Percentiles rank a stretch among this genome's conserved stretches.
phyloP scores from a whole-genome alignment of 805 yeast genomes.

The Nematodospora valgi region DNA sequence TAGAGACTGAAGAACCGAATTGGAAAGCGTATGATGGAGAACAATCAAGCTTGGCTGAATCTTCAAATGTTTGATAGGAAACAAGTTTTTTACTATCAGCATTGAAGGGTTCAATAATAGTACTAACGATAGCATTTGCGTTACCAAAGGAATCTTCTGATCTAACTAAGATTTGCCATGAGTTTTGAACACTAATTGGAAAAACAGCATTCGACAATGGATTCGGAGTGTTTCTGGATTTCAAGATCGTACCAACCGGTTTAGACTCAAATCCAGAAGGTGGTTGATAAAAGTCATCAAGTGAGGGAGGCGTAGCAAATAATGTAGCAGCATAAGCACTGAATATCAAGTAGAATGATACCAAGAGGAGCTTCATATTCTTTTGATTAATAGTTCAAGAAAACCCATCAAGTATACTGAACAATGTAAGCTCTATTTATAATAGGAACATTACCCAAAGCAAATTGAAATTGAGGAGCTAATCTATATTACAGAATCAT shows the following conservation, averaged over 20 bases:
- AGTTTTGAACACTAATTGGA: constrained; percentile 17
- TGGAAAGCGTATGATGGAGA: constrained; percentile 22
- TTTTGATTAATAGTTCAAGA: no score
- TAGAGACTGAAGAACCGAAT: constrained; percentile 12
- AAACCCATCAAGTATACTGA: no score
- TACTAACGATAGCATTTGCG: constrained; percentile 22
- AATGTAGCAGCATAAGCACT: not conserved
- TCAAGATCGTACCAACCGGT: constrained; percentile 21
- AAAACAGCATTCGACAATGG: constrained; percentile 15
- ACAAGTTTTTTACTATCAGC: constrained; percentile 23
- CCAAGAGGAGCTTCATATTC: no score
- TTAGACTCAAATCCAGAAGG: constrained; percentile 19
- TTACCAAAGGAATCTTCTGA: constrained; percentile 22
- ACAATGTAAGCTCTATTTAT: no score
- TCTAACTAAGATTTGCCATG: constrained; percentile 22
- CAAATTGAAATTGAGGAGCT: no score
- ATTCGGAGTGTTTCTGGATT: constrained; percentile 17
- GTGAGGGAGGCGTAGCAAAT: constrained; percentile 9
- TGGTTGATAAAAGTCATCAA: constrained; percentile 23
- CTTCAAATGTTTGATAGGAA: constrained; percentile 26
- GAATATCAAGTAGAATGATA: no score
- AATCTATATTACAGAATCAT: no score
- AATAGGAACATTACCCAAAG: no score
- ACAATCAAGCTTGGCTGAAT: constrained; percentile 23
- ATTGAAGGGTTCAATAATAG: constrained; percentile 27